These are phyloP conservation scores for Coemansia nantahalensis DNA, from an alignment of 192 early-diverging fungal species.

Conservation along the genomic window DNA sequence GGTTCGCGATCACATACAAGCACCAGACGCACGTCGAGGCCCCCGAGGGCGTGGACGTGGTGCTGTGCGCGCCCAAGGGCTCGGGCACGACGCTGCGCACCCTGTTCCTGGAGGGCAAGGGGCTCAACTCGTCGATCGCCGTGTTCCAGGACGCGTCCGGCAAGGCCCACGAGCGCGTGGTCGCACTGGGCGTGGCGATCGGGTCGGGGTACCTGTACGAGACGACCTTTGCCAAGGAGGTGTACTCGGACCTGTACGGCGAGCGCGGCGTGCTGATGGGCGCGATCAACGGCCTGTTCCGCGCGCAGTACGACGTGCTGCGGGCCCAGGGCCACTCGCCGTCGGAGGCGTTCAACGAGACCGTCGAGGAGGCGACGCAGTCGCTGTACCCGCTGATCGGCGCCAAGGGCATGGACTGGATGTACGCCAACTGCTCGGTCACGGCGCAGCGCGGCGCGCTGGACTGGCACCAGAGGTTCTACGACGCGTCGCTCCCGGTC, in stretches of 20 bases:
- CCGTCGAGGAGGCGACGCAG: constrained; percentile 98
- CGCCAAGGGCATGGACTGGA: constrained; percentile 97
- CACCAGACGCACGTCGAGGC: constrained; percentile 88
- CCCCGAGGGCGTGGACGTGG: constrained; percentile 91
- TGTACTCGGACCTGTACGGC: constrained; percentile 92
- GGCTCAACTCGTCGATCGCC: constrained; percentile 96
- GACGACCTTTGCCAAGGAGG: constrained; percentile 96
- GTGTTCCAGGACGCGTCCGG: constrained; percentile 93
- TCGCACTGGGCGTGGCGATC: constrained; percentile 89
- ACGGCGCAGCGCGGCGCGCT: constrained; percentile 95
- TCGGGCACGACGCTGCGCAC: constrained; percentile 94
- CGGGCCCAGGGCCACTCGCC: constrained; percentile 91
- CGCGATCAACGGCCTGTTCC: constrained; percentile 94
- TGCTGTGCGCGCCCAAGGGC: constrained; percentile 95
- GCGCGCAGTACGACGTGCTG: constrained; percentile 95
- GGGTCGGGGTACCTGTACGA: constrained; percentile 98
- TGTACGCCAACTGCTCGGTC: constrained; percentile 97
- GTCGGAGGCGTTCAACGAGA: constrained; percentile 99
- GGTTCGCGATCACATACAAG: constrained; percentile 92
- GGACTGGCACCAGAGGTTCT: constrained; percentile 96
- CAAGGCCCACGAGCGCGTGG: constrained; percentile 89
- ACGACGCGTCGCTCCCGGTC: constrained; percentile 89
- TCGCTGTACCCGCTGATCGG: constrained; percentile 95
- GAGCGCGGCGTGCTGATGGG: constrained; percentile 99
- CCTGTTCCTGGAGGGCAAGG: constrained; percentile 93